phyloP scores from a whole-genome alignment of 257 asterid genomes.

The Catharanthus roseus region DNA sequence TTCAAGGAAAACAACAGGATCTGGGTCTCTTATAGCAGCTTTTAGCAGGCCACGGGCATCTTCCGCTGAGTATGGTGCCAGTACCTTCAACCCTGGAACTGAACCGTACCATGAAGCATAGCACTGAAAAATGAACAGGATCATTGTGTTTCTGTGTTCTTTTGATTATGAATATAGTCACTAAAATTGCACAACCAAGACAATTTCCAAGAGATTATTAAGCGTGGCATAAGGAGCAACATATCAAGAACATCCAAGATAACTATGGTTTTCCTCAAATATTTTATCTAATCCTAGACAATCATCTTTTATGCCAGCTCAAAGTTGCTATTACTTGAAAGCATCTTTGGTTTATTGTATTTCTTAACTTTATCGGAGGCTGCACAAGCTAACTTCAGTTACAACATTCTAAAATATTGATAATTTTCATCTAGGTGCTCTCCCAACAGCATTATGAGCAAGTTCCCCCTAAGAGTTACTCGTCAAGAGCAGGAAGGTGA shows the following conservation, averaged over 20 bases:
- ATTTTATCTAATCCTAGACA: no score
- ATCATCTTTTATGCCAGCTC: no score
- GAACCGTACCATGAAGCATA: constrained; percentile 45
- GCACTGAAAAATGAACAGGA: constrained; percentile 28
- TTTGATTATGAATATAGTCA: not conserved
- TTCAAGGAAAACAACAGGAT: constrained; percentile 51
- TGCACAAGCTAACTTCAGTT: not conserved
- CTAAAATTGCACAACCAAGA: not conserved
- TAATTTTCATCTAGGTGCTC: not conserved
- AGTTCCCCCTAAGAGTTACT: not conserved
- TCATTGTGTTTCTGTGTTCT: not conserved
- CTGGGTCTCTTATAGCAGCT: constrained; percentile 51
- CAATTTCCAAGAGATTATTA: not conserved
- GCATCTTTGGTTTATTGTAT: no score
- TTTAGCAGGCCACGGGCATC: constrained; percentile 50
- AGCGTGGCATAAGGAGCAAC: not conserved
- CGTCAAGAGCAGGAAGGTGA: not conserved
- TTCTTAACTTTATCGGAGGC: no score
- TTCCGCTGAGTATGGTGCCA: constrained; percentile 41
- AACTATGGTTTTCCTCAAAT: not conserved
- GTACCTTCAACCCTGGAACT: constrained; percentile 43
- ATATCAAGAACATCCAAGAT: not conserved
- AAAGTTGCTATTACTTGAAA: no score
- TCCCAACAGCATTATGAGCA: not conserved
- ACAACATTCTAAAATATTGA: not conserved